Base-by-base conservation (phyloP, 1,284 basidiomycete genomes). In the Cystobasidium sp. region DNA sequence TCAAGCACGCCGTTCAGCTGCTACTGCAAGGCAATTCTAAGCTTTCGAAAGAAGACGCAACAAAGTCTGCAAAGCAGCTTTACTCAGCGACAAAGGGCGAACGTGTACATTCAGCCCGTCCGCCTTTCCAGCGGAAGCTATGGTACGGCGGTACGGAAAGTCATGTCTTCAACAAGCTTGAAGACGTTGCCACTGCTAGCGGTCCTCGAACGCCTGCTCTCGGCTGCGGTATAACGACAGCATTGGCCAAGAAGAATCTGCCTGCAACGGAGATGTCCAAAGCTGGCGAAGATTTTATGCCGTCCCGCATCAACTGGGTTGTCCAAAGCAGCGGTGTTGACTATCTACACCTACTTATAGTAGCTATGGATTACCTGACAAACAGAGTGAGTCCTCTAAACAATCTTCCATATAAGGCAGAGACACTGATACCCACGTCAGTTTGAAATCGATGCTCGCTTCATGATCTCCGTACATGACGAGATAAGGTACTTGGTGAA, bases 271-370 rank as follows among this genome's bases (percentile, higher is more conserved):
- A 81, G 0, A 78, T 80, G 18, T 77, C 77, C 37, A 86, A 86
- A 73, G 90, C 91, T 75, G 91, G 91, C 20, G 84, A 89, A 0
- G 92, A 96, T 78, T 99, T 93, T 83, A 91, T 99, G 87, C 92
- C 97, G 0, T 96, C 93, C 14, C 88, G 96, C 37, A 96, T 99
- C 84, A 99, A 99, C 81, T 99, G 97, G 97, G 97, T 97, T 63
- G 97, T 99, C 7, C 97, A 99, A 82, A 97, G 94, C 7, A 97
- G 94, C 0, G 97, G 96, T 22, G 96, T 99, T 53, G 96, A 99
- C 83, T 99, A 99, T 81, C 88, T 99, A 14, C 96, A 99, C 80
- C 88, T 99, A 61, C 88, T 99, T 74, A 94, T 99, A 80, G 92
- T 95, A 39, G 88, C 94, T 0, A 98, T 99, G 94, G 89, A 96